These are phyloP conservation scores for Lasiodiplodia hormozganensis DNA, from an alignment of 2,329 filamentous ascomycete species.

Conservation along the genomic window DNA sequence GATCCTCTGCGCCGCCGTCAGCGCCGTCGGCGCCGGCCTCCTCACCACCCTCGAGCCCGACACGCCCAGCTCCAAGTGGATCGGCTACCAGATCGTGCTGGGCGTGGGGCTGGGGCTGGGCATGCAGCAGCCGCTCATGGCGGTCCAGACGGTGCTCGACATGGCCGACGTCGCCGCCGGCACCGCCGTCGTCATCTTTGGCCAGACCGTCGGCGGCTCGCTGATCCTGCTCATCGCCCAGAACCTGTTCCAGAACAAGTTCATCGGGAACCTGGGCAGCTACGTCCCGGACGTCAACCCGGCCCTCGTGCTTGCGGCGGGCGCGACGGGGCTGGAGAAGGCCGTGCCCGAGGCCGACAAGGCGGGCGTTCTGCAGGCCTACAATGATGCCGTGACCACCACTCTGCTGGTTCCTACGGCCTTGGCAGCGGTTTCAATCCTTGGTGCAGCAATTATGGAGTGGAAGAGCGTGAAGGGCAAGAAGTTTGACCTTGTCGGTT, in stretches of 20 bases:
- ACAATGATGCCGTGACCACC: constrained; percentile 44
- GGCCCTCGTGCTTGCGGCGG: constrained; percentile 46
- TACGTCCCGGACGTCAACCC: constrained; percentile 50
- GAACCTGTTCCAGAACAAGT: constrained; percentile 70
- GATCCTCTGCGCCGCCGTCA: constrained; percentile 39
- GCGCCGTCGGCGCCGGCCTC: constrained; percentile 41
- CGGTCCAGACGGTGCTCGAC: constrained; percentile 29
- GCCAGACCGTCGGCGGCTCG: constrained; percentile 70
- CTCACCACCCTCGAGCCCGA: constrained; percentile 35
- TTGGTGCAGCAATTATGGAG: constrained; percentile 7
- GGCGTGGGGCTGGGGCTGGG: constrained; percentile 37
- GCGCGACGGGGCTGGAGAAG: constrained; percentile 48
- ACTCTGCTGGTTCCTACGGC: constrained; percentile 62
- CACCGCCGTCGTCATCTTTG: constrained; percentile 59
- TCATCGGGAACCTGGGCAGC: constrained; percentile 60
- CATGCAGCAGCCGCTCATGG: constrained; percentile 34
- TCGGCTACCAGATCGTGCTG: constrained; percentile 40
- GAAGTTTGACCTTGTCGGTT: constrained; percentile 19
- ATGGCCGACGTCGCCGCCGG: constrained; percentile 29
- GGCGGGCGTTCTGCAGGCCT: constrained; percentile 36
- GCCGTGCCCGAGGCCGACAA: constrained; percentile 31
- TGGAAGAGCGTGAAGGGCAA: constrained; percentile 25
- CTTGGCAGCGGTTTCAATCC: constrained; percentile 44
- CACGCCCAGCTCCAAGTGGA: constrained; percentile 35
- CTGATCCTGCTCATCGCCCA: constrained; percentile 70